Conservation (phyloP, 2,329 filamentous ascomycete genomes). For the Pseudocercospora cruenta region DNA sequence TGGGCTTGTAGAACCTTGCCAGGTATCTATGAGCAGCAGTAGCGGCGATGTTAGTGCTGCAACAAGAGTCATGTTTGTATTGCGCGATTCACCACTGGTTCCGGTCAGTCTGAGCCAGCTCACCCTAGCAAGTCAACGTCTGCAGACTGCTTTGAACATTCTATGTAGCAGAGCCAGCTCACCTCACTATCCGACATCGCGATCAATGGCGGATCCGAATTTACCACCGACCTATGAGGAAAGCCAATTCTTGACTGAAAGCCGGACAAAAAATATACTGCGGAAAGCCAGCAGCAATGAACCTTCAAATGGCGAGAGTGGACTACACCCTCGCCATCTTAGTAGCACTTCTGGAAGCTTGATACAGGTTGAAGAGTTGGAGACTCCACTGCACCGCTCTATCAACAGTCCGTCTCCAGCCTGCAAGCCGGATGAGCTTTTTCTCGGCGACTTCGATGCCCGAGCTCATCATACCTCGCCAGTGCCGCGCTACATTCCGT, state of each 20-base stretch:
- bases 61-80: conserved; percentile 19
- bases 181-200: neutral
- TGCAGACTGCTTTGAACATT: conserved; percentile 7
- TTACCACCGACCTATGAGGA: neutral
- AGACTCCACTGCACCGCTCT: neutral
- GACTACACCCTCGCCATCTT: too few relatives aligned
- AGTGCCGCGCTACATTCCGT: neutral
- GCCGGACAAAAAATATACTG: neutral
- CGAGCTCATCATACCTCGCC: neutral
- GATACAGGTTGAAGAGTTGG: neutral
- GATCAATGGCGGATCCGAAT: neutral
- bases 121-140: conserved; percentile 14
- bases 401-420: neutral
- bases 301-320: too few relatives aligned
- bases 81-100: conserved; percentile 20
- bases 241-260: neutral
- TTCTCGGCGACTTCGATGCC: neutral
- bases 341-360: neutral
- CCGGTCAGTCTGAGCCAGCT: conserved; percentile 20
- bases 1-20: conserved; percentile 19
- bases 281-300: neutral
- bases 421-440: neutral
- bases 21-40: conserved; percentile 18
- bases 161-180: neutral
- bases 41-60: conserved; percentile 13